These are phyloP conservation scores for Abelmoschus esculentus DNA, from an alignment of 345 rosid species.

Conservation along the genomic window DNA sequence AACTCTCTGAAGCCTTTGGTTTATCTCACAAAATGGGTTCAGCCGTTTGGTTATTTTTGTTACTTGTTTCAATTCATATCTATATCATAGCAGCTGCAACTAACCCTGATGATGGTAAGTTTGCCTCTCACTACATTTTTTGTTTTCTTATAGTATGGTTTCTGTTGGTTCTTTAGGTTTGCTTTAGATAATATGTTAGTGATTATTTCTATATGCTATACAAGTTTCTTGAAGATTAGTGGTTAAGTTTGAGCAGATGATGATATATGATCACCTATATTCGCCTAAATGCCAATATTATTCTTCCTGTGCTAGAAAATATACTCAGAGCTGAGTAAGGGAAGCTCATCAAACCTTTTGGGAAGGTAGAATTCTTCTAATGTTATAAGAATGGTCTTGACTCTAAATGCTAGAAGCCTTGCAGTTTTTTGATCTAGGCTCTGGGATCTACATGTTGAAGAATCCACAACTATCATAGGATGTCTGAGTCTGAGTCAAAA, in stretches of 20 bases:
- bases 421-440: not conserved
- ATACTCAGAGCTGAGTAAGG: not conserved
- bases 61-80: conserved; percentile 21
- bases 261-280: not conserved
- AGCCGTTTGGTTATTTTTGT: conserved; percentile 25
- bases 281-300: not conserved
- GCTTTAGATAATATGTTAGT: not conserved
- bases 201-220: not conserved
- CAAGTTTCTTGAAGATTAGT: not conserved
- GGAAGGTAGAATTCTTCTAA: not conserved
- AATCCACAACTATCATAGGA: not conserved
- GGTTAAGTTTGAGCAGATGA: not conserved
- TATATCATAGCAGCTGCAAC: conserved; percentile 21
- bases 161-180: not conserved
- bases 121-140: not conserved
- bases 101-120: conserved; percentile 27
- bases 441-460: not conserved
- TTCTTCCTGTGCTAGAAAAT: not conserved
- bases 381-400: not conserved
- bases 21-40: conserved; percentile 26
- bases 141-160: not conserved
- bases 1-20: conserved; percentile 10
- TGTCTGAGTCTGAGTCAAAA: not conserved
- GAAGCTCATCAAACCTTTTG: not conserved
- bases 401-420: not conserved